A percentile compares a stretch with the other conserved stretches of the same genome.
Conservation (phyloP, 2,329 filamentous ascomycete species). For the Metarhizium brunneum region DNA sequence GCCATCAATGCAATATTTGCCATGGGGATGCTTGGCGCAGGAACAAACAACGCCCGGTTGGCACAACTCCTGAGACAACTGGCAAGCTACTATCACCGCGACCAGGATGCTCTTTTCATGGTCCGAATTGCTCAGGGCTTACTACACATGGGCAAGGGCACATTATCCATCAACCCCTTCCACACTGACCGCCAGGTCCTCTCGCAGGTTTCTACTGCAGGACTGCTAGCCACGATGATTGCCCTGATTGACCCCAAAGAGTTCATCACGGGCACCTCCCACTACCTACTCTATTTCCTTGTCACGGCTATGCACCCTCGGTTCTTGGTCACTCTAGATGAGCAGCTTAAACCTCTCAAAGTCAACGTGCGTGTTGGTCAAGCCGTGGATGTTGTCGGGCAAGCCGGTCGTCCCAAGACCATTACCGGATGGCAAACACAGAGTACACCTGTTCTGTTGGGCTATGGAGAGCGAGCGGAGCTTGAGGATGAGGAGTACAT, state of each 20-base stretch:
- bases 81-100: slow-evolving; percentile 95
- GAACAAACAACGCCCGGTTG: slow-evolving; percentile 94
- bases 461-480: slow-evolving; percentile 93
- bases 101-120: slow-evolving; percentile 96
- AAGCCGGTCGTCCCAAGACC: slow-evolving; percentile 94
- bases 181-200: slow-evolving; percentile 96
- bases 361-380: slow-evolving; percentile 97
- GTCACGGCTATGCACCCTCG: slow-evolving; percentile 94
- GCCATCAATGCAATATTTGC: slow-evolving; percentile 98
- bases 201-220: slow-evolving; percentile 81
- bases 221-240: slow-evolving; percentile 80
- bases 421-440: slow-evolving; percentile 99
- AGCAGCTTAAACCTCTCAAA: slow-evolving; percentile 84
- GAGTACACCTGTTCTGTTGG: slow-evolving; percentile 91
- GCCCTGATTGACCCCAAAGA: slow-evolving; percentile 94
- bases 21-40: slow-evolving; percentile 93
- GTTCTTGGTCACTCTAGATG: slow-evolving; percentile 92
- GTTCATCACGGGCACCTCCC: slow-evolving; percentile 57
- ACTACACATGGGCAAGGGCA: slow-evolving; percentile 98
- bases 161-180: slow-evolving; percentile 94
- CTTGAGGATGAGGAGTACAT: slow-evolving; percentile 97
- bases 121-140: slow-evolving; percentile 96
- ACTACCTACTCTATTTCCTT: slow-evolving; percentile 96
- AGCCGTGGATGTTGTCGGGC: slow-evolving; percentile 94
- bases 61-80: slow-evolving; percentile 91